These are phyloP conservation scores for Erythrophleum fordii DNA, from an alignment of 306 rosid genomes.

Conservation along the genomic window DNA sequence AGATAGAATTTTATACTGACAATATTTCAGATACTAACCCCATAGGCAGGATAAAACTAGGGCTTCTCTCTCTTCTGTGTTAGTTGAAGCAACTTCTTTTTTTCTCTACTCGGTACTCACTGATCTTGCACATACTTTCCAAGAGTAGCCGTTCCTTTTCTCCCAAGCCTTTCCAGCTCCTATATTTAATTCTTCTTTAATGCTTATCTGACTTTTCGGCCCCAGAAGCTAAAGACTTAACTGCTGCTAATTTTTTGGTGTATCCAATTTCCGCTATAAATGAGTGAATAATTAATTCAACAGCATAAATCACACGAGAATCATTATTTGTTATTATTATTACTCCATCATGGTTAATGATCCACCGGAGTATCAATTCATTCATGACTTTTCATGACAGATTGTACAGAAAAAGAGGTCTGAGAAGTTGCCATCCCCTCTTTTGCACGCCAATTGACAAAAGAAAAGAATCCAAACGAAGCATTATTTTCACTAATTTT, in stretches of 20 bases:
- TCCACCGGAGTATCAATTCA: conserved; percentile 8
- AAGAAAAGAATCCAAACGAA: conserved; percentile 16
- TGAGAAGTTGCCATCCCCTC: conserved; percentile 20
- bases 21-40: neutral
- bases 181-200: neutral
- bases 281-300: conserved; percentile 15
- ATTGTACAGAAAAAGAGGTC: conserved; percentile 29
- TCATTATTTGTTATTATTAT: conserved; percentile 28
- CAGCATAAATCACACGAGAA: conserved; percentile 16
- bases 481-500: neutral
- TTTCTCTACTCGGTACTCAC: neutral
- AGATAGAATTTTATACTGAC: too few relatives aligned
- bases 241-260: neutral
- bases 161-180: neutral
- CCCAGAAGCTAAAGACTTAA: conserved; percentile 21
- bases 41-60: neutral
- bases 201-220: conserved; percentile 44
- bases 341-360: conserved; percentile 30
- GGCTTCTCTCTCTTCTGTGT: neutral
- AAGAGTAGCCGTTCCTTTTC: neutral
- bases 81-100: conserved; percentile 7
- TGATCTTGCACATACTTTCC: conserved; percentile 11
- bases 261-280: conserved; percentile 28
- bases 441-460: conserved; percentile 28
- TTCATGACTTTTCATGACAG: conserved; percentile 45